These are phyloP conservation scores for Sporothrix sp. DNA, from an alignment of 2,329 filamentous ascomycete genomes.

Conservation along the genomic window DNA sequence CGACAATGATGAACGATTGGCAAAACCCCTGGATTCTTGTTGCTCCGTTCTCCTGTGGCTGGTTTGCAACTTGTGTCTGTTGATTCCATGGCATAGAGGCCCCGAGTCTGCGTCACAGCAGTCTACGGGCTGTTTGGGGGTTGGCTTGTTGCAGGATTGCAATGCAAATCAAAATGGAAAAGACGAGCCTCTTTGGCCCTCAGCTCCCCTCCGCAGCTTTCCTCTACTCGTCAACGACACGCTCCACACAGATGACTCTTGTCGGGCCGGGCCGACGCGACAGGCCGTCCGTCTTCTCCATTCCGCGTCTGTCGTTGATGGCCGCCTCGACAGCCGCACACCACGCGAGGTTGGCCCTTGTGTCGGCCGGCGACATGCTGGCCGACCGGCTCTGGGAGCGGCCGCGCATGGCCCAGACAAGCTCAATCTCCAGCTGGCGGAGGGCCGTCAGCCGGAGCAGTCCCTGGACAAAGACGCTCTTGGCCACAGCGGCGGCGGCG, in stretches of 20 bases:
- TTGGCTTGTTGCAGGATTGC: too few species aligned
- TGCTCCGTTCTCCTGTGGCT: too few species aligned
- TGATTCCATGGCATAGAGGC: too few species aligned
- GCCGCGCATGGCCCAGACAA: slow-evolving; percentile 4
- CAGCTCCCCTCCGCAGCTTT: not conserved
- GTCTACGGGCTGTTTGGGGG: too few species aligned
- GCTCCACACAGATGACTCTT: slow-evolving; percentile 10
- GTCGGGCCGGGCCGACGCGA: not conserved
- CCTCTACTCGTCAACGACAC: not conserved
- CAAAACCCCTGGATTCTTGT: too few species aligned
- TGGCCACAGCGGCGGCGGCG: slow-evolving; percentile 15
- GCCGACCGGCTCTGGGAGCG: not conserved
- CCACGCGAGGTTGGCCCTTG: not conserved
- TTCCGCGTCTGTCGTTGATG: not conserved
- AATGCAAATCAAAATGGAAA: too few species aligned
- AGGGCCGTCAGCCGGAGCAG: slow-evolving; percentile 26
- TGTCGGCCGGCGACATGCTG: not conserved
- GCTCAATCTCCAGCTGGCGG: slow-evolving; percentile 33
- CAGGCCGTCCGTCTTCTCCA: not conserved
- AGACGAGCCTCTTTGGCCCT: too few species aligned
- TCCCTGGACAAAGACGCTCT: slow-evolving; percentile 22
- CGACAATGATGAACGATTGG: too few species aligned
- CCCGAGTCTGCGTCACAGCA: too few species aligned
- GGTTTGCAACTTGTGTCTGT: too few species aligned
- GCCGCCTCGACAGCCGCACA: not conserved